A percentile compares a stretch with the other conserved stretches of the same genome.
Evolutionary conservation across 768 basidiomycete species (phyloP).

Genomic region (Tulasnella sp.): DNA sequence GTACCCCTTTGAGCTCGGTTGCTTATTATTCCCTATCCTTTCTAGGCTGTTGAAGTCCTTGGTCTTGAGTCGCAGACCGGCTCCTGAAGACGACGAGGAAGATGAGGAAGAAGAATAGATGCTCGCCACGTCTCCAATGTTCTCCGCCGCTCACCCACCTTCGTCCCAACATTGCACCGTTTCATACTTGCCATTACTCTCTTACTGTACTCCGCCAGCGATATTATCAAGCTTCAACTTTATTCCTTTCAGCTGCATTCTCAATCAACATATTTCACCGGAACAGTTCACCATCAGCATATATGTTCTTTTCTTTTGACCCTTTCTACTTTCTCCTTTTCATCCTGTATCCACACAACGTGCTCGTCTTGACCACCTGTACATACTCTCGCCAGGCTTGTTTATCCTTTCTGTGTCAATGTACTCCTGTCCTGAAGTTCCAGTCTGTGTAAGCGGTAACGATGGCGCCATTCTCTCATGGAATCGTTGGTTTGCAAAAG

Average conservation of each 20-base stretch:
- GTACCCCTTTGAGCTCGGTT: not conserved
- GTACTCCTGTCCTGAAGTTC: not conserved
- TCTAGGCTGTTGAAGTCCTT: conserved; percentile 49
- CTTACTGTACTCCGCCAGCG: not conserved
- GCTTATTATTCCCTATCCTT: not conserved
- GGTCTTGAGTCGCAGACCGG: conserved; percentile 48
- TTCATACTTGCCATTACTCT: not conserved
- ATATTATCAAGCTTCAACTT: not conserved
- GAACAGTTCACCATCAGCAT: not conserved
- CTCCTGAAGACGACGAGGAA: conserved; percentile 20
- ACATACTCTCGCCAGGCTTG: not conserved
- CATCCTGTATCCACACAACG: not conserved
- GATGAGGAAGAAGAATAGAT: not conserved
- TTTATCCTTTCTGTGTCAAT: not conserved
- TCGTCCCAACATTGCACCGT: not conserved
- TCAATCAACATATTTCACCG: not conserved
- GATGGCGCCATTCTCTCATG: not conserved
- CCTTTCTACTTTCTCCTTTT: not conserved
- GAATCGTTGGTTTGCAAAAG: not conserved
- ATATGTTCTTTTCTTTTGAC: no score
- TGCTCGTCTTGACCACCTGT: not conserved
- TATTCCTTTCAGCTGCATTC: not conserved
- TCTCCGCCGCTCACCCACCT: not conserved
- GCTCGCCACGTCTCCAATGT: no score
- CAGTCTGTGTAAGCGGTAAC: not conserved